phyloP scores from a whole-genome alignment of 1,139 yeast genomes.

The Magnusiomyces ingens region DNA sequence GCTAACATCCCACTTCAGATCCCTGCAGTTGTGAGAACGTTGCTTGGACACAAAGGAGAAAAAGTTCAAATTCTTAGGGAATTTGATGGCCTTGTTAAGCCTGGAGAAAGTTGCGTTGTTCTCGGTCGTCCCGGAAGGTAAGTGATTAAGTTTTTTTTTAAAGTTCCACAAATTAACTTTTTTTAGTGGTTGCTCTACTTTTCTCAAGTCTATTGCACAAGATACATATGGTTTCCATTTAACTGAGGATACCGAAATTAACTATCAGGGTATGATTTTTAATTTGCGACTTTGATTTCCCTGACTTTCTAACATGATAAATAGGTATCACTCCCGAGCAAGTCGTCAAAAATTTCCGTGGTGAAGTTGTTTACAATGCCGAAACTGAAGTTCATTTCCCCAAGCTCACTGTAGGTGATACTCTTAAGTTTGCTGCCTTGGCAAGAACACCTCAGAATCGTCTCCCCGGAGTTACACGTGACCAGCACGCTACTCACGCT shows the following conservation, averaged over 20 bases:
- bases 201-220: constrained; percentile 61
- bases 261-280: constrained; percentile 48
- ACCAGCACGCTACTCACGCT: constrained; percentile 53
- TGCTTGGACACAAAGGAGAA: constrained; percentile 29
- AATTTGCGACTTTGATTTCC: too few relatives aligned
- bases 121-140: constrained; percentile 64
- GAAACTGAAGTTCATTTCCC: constrained; percentile 72
- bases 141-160: background rate
- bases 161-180: background rate
- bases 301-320: too few relatives aligned
- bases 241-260: constrained; percentile 41
- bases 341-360: constrained; percentile 50
- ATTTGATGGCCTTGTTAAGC: constrained; percentile 59
- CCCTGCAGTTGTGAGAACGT: constrained; percentile 46
- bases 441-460: constrained; percentile 63
- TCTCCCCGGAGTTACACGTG: constrained; percentile 50
- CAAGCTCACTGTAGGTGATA: constrained; percentile 63
- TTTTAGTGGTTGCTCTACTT: constrained; percentile 60
- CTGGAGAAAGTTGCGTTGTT: constrained; percentile 72
- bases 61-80: constrained; percentile 54
- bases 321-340: constrained; percentile 49
- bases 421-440: constrained; percentile 56
- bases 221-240: constrained; percentile 67
- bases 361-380: constrained; percentile 67
- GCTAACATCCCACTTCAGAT: constrained; percentile 50